Conservation (phyloP, 1,139 yeast species). For the Kurtzmaniella natalensis region DNA sequence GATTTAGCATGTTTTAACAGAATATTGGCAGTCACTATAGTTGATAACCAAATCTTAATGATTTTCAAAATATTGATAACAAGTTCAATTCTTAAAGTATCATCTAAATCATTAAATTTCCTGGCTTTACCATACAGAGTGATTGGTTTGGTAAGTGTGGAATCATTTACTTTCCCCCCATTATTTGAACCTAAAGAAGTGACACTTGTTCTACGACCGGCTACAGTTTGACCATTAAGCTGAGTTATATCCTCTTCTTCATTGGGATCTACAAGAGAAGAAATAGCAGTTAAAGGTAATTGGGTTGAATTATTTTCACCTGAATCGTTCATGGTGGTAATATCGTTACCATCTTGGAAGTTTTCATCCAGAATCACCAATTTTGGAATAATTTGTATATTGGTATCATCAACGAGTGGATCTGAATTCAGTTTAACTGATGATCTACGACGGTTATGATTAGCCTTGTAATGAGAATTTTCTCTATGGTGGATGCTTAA, state of each 20-base stretch:
- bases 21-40: conserved; percentile 15
- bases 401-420: too few species aligned
- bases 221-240: conserved; percentile 12
- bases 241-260: conserved; percentile 32
- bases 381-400: too few species aligned
- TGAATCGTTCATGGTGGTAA: conserved; percentile 17
- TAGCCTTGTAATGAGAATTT: too few species aligned
- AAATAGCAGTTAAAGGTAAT: conserved; percentile 5
- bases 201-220: conserved; percentile 2
- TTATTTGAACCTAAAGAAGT: background rate
- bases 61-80: conserved; percentile 23
- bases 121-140: background rate
- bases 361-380: background rate
- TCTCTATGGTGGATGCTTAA: too few species aligned
- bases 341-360: conserved; percentile 19
- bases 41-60: conserved; percentile 21
- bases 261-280: conserved; percentile 10
- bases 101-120: conserved; percentile 22
- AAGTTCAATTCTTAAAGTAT: conserved; percentile 22
- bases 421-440: too few species aligned
- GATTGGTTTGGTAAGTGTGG: background rate
- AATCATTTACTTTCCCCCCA: background rate
- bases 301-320: conserved; percentile 6
- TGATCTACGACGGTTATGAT: too few species aligned
- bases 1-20: conserved; percentile 3